Conservation (phyloP, 805 yeast species). For the Kuraishia molischiana region DNA sequence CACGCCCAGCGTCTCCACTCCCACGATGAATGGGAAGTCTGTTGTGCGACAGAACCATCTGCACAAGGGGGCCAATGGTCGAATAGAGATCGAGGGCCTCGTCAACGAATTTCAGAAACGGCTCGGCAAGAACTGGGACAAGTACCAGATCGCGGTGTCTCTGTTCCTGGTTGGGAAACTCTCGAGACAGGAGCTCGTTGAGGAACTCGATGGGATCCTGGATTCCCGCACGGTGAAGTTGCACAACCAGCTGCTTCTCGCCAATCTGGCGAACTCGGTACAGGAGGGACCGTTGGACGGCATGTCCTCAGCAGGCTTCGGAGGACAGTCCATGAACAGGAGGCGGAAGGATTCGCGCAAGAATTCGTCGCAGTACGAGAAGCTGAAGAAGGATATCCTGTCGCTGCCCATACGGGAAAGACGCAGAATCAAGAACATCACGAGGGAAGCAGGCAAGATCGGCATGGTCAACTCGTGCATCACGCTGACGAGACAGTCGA, state of each 20-base stretch:
- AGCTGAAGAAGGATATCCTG: slow-evolving; percentile 77
- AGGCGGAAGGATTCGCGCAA: slow-evolving; percentile 38
- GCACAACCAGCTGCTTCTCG: slow-evolving; percentile 77
- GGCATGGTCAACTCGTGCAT: slow-evolving; percentile 63
- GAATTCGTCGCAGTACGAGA: slow-evolving; percentile 65
- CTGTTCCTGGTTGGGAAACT: slow-evolving; percentile 70
- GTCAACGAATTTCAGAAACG: slow-evolving; percentile 65
- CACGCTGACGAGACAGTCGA: slow-evolving; percentile 60
- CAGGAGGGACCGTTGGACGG: slow-evolving; percentile 64
- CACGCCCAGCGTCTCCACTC: background rate
- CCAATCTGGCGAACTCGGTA: slow-evolving; percentile 77
- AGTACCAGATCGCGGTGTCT: slow-evolving; percentile 71
- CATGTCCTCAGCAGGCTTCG: slow-evolving; percentile 36
- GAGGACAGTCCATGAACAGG: slow-evolving; percentile 38
- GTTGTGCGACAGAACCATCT: background rate
- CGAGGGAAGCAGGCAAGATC: slow-evolving; percentile 73
- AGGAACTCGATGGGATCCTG: slow-evolving; percentile 47
- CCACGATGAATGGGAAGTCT: background rate
- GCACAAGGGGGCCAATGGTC: slow-evolving; percentile 8
- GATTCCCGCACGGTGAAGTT: slow-evolving; percentile 38
- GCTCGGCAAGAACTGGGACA: slow-evolving; percentile 78
- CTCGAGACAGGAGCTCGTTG: slow-evolving; percentile 64
- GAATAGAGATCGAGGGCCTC: slow-evolving; percentile 55
- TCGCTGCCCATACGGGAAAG: slow-evolving; percentile 80
- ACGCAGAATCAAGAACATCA: slow-evolving; percentile 71